These are phyloP conservation scores for Aspergillus sojae DNA, from an alignment of 2,329 filamentous ascomycete genomes.

Conservation along the genomic window DNA sequence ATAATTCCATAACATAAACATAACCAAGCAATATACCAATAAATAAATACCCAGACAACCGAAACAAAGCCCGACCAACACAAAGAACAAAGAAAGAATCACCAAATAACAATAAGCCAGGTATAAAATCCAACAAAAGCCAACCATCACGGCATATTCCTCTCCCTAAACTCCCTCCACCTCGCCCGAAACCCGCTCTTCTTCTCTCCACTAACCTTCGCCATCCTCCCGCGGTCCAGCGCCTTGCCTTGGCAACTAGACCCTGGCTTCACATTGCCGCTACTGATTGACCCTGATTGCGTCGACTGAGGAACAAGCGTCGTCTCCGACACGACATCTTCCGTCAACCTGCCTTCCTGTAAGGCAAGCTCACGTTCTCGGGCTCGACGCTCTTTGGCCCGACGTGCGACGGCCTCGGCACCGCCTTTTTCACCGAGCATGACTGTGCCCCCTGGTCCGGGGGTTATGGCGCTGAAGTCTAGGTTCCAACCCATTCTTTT, in stretches of 20 bases:
- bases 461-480: conserved; percentile 6
- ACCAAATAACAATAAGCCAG: not conserved
- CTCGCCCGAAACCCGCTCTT: not conserved
- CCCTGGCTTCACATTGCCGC: not conserved
- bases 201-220: not conserved
- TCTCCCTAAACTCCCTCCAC: conserved; percentile 4
- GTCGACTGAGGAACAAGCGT: not conserved
- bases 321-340: not conserved
- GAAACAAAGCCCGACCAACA: not conserved
- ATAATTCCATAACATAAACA: not conserved
- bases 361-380: not conserved
- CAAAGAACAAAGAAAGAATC: not conserved
- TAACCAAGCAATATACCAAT: not conserved
- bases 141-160: not conserved
- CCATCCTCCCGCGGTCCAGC: no score
- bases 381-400: not conserved
- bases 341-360: not conserved
- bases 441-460: conserved; percentile 4
- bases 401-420: conserved; percentile 1
- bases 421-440: conserved; percentile 8
- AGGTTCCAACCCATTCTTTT: conserved; percentile 4
- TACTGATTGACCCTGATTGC: not conserved
- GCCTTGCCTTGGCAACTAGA: not conserved
- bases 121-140: not conserved
- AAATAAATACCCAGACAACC: not conserved